Percentiles rank a stretch among this genome's conserved stretches.
These are phyloP conservation scores for Austroboletus eburneus DNA, from an alignment of 768 basidiomycete species.

Conservation along the genomic window DNA sequence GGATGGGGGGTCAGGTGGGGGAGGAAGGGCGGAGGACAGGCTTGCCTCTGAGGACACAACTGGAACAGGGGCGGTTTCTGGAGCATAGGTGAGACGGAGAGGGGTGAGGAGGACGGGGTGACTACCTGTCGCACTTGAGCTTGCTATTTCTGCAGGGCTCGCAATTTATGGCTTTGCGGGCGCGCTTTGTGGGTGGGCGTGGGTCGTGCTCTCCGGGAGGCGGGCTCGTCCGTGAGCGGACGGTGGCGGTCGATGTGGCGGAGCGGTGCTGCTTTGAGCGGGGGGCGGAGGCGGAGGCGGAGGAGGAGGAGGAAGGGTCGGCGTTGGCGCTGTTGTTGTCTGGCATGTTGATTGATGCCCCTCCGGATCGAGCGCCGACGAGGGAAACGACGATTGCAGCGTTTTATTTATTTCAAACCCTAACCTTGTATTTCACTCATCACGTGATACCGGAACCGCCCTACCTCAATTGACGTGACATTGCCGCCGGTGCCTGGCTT, in stretches of 20 bases:
- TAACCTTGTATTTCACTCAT: constrained; percentile 14
- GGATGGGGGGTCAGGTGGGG: constrained; percentile 15
- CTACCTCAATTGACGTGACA: neutral
- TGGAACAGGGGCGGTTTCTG: constrained; percentile 86
- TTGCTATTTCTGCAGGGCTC: constrained; percentile 85
- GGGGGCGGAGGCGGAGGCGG: constrained; percentile 5
- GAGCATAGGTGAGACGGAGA: constrained; percentile 2
- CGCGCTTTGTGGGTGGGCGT: constrained; percentile 73
- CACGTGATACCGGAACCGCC: constrained; percentile 21
- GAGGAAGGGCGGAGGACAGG: constrained; percentile 9
- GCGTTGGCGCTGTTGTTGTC: constrained; percentile 23
- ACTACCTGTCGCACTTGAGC: constrained; percentile 84
- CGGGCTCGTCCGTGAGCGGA: constrained; percentile 43
- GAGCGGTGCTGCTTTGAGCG: constrained; percentile 19
- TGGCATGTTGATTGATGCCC: constrained; percentile 27
- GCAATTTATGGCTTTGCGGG: constrained; percentile 85
- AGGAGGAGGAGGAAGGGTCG: constrained; percentile 12
- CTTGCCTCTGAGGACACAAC: constrained; percentile 77
- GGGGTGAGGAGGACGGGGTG: neutral
- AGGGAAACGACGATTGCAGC: neutral
- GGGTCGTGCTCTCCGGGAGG: constrained; percentile 56
- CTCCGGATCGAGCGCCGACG: constrained; percentile 26
- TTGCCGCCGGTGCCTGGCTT: neutral
- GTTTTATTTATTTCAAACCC: constrained; percentile 27
- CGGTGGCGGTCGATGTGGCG: constrained; percentile 29